Evolutionary conservation across 371 early-diverging fungal species (phyloP), one percentile per base, ranked within the genome.

Genomic region (Rhizopus stolonifer): DNA sequence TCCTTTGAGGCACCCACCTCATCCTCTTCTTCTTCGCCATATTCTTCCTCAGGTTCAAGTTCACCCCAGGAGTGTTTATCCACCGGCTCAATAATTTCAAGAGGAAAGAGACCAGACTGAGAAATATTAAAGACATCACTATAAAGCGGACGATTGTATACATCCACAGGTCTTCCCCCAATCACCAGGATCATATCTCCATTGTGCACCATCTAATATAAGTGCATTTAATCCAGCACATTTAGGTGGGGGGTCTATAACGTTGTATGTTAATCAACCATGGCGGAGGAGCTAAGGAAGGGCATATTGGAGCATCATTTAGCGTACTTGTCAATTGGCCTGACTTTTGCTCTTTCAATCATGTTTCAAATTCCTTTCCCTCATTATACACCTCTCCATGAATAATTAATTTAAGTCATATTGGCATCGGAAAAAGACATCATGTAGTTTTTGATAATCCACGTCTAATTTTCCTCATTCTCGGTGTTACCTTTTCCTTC

Each of bases 201-300:
- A 98, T 60, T 93, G 92, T n/a, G 95, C 96, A 13, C 99, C 98
- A 19, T 87, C 84, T 10, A 99, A 99, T 63, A 99, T 98, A 1
- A 96, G 98, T 9, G 96, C 90, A 69, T 96, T 99, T 25, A 99
- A 74, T 3, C 99, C 99, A 3, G 99, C 94, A 69, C 98, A 99
- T 48, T 87, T 85, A 2, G 98, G 98, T 34, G 99, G 99, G n/a
- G 94, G 96, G 2, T n/a, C 99, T 99, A 66, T 93, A 90, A 24
- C 97, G 86, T 72, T 99, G 99, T 99, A 98, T 98, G 60, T 94
- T 96, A 61, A 96, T 86, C 18, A 99, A 73, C 96, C 96, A 99
- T 32, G 99, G 99, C 31, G 98, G 96, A n/a, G 99, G 98, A 0
- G 94, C 92, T 43, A 92, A 73, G 1, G 87, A 87, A 22, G 96